Percentiles rank a stretch among this genome's conserved stretches.
These are phyloP conservation scores for Closterium sp. DNA, from an alignment of 139 green algal species.

Conservation along the genomic window DNA sequence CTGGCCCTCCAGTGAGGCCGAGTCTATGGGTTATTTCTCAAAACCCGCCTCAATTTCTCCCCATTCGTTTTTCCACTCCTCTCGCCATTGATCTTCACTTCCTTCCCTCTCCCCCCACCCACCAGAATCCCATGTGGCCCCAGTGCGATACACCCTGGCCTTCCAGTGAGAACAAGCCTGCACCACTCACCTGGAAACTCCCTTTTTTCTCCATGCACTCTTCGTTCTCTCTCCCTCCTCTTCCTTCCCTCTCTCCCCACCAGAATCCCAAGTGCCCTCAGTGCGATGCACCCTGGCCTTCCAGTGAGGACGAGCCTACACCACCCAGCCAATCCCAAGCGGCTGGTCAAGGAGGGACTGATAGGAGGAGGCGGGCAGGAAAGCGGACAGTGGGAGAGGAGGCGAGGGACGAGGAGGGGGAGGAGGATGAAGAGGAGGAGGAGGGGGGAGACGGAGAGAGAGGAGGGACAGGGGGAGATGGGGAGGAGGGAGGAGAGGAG, in stretches of 20 bases:
- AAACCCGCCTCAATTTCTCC: too few relatives aligned
- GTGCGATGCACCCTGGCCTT: background rate
- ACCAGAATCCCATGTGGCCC: too few relatives aligned
- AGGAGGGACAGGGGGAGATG: conserved; percentile 1
- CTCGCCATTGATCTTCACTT: too few relatives aligned
- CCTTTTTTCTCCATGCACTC: too few relatives aligned
- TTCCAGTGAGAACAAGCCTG: background rate
- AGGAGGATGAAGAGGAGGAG: background rate
- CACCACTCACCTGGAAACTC: background rate
- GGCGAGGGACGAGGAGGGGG: background rate
- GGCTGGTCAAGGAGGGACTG: background rate
- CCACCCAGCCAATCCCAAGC: background rate
- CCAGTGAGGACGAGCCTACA: background rate
- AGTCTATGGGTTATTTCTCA: too few relatives aligned
- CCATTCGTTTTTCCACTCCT: too few relatives aligned
- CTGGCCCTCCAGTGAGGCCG: too few relatives aligned
- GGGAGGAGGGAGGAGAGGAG: background rate
- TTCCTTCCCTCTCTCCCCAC: too few relatives aligned
- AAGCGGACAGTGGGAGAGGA: conserved; percentile 9
- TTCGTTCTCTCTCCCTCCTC: too few relatives aligned
- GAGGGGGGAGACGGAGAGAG: background rate
- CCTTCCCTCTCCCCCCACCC: background rate
- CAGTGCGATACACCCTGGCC: background rate
- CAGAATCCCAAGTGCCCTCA: background rate
- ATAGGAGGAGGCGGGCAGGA: background rate